Conservation (phyloP, 768 basidiomycete species). For the Hortiboletus campestris region DNA sequence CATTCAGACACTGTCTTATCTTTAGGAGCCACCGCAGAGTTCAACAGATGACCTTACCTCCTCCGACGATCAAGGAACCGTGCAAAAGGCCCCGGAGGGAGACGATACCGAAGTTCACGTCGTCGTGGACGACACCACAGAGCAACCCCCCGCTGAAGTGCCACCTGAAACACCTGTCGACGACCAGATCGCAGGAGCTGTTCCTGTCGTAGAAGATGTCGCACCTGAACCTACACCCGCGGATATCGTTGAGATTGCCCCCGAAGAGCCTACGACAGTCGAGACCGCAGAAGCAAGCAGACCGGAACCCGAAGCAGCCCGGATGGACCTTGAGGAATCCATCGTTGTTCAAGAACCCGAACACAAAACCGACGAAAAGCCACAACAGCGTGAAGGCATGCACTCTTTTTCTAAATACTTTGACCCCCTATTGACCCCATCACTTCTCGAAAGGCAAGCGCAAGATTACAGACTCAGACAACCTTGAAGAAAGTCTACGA, state of each 20-base stretch:
- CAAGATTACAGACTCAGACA: slow-evolving; percentile 24
- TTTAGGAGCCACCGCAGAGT: slow-evolving; percentile 12
- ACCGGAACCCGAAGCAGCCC: neutral
- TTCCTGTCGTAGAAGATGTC: slow-evolving; percentile 9
- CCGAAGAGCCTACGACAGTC: slow-evolving; percentile 8
- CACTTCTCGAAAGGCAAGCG: slow-evolving; percentile 22
- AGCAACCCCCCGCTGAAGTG: neutral
- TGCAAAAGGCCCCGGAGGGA: neutral
- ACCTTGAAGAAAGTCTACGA: slow-evolving; percentile 20
- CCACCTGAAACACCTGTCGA: slow-evolving; percentile 5
- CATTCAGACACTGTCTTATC: neutral
- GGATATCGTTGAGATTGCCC: slow-evolving; percentile 3
- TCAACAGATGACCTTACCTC: neutral
- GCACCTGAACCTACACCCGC: neutral
- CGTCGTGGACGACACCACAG: slow-evolving; percentile 3
- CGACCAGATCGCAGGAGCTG: neutral
- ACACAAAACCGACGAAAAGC: neutral
- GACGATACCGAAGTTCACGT: neutral
- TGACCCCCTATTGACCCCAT: neutral
- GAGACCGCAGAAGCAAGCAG: slow-evolving; percentile 6
- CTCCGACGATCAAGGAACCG: neutral
- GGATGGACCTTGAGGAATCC: slow-evolving; percentile 17
- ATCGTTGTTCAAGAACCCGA: slow-evolving; percentile 12
- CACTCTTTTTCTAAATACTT: neutral
- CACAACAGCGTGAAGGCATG: slow-evolving; percentile 25